Evolutionary conservation across 805 yeast genomes (phyloP).

Genomic region (Wickerhamiella nectarea): DNA sequence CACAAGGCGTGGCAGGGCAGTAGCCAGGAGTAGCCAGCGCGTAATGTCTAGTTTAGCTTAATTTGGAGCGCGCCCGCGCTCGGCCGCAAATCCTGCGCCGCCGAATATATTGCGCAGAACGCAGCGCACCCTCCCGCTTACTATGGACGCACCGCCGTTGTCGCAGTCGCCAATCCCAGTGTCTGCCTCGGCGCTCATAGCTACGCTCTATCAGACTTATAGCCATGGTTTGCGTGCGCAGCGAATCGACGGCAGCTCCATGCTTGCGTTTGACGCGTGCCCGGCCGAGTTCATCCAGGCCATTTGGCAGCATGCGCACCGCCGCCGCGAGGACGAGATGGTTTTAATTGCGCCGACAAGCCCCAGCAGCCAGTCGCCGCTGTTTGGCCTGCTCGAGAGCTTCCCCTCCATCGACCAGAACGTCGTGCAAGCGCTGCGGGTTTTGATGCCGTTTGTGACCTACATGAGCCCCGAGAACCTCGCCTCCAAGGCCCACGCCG

Average conservation of each 20-base stretch:
- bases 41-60: too few relatives aligned
- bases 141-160: conserved; percentile 25
- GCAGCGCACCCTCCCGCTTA: background rate
- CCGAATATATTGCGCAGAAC: too few relatives aligned
- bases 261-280: conserved; percentile 22
- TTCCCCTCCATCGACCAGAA: conserved; percentile 27
- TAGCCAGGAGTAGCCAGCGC: too few relatives aligned
- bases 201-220: conserved; percentile 25
- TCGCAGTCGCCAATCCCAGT: conserved; percentile 22
- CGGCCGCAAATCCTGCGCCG: too few relatives aligned
- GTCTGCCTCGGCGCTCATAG: conserved; percentile 25
- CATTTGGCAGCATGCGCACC: conserved; percentile 30
- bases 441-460: conserved; percentile 28
- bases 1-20: background rate
- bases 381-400: conserved; percentile 21
- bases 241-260: conserved; percentile 24
- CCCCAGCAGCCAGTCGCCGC: conserved; percentile 23
- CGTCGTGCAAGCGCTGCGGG: conserved; percentile 26
- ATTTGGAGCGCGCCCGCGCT: too few relatives aligned
- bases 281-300: conserved; percentile 25
- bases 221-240: conserved; percentile 13
- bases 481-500: conserved; percentile 25
- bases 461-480: conserved; percentile 27
- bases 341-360: conserved; percentile 25
- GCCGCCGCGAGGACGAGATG: conserved; percentile 30